These are phyloP conservation scores for Ustilago esculenta DNA, from an alignment of 1,284 basidiomycete species.

Conservation along the genomic window DNA sequence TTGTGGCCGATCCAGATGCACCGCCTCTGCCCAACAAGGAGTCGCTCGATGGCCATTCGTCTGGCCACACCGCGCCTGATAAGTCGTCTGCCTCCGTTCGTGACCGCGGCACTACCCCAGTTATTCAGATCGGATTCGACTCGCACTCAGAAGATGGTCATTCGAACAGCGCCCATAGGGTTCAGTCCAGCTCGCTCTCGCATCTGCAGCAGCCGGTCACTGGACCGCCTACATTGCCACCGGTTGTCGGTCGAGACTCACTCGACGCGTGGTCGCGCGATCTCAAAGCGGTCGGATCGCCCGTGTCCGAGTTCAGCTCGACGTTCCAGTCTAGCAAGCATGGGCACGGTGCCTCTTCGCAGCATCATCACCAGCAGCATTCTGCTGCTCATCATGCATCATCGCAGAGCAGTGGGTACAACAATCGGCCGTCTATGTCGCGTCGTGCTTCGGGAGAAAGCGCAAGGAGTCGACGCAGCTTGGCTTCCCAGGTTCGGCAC, in stretches of 20 bases:
- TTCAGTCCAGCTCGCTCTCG: slow-evolving; percentile 2
- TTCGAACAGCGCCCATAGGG: slow-evolving; percentile 8
- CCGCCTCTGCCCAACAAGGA: slow-evolving; percentile 54
- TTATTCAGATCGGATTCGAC: slow-evolving; percentile 52
- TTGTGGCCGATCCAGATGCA: slow-evolving; percentile 54
- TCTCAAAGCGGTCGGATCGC: slow-evolving; percentile 51
- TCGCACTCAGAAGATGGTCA: slow-evolving; percentile 31
- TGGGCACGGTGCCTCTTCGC: slow-evolving; percentile 1
- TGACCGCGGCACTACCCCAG: slow-evolving; percentile 23
- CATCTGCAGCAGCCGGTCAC: slow-evolving; percentile 9
- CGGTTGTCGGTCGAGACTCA: slow-evolving; percentile 49
- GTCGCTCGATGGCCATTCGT: slow-evolving; percentile 24
- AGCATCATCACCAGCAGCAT: slow-evolving; percentile 6
- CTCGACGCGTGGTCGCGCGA: slow-evolving; percentile 59
- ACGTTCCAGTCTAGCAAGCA: slow-evolving; percentile 20
- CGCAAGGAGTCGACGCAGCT: slow-evolving; percentile 47
- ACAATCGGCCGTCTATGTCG: slow-evolving; percentile 32
- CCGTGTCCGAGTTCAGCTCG: slow-evolving; percentile 24
- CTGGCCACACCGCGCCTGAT: slow-evolving; percentile 10
- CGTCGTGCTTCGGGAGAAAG: slow-evolving; percentile 56
- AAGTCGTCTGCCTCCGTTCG: slow-evolving; percentile 23
- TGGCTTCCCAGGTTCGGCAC: slow-evolving; percentile 52
- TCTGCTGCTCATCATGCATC: slow-evolving; percentile 14
- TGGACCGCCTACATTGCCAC: slow-evolving; percentile 51
- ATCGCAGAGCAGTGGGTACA: slow-evolving; percentile 16